Conservation (phyloP, 768 basidiomycete genomes). For the Ramaria sp. region DNA sequence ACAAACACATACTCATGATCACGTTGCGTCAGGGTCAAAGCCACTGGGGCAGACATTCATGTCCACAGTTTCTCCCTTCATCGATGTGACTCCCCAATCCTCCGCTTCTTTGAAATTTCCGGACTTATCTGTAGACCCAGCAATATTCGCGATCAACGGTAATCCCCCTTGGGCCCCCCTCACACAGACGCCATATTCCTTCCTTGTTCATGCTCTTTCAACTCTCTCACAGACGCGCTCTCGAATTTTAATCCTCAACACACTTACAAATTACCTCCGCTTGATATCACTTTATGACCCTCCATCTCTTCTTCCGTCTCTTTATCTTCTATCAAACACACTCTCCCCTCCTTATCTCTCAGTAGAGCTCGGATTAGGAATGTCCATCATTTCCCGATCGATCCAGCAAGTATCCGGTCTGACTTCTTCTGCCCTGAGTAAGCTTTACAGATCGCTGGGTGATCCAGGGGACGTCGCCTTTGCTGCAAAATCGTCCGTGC, state of each 20-base stretch:
- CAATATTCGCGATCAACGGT: slow-evolving; percentile 30
- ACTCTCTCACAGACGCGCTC: slow-evolving; percentile 59
- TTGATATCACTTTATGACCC: slow-evolving; percentile 57
- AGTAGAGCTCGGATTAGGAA: slow-evolving; percentile 60
- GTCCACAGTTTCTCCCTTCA: not conserved
- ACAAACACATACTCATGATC: not conserved
- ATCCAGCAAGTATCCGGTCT: slow-evolving; percentile 68
- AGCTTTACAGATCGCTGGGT: slow-evolving; percentile 61
- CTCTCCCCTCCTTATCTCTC: slow-evolving; percentile 65
- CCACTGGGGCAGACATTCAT: not conserved
- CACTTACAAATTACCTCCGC: slow-evolving; percentile 65
- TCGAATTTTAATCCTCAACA: slow-evolving; percentile 56
- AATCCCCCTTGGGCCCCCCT: slow-evolving; percentile 31
- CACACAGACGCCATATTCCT: slow-evolving; percentile 51
- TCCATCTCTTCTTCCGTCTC: slow-evolving; percentile 56
- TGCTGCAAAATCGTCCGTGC: slow-evolving; percentile 64
- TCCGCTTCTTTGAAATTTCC: slow-evolving; percentile 11
- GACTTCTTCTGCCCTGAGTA: slow-evolving; percentile 43
- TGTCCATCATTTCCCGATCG: slow-evolving; percentile 55
- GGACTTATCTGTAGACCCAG: slow-evolving; percentile 39
- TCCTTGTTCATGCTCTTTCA: slow-evolving; percentile 54
- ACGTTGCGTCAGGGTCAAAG: not conserved
- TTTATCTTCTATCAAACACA: slow-evolving; percentile 78
- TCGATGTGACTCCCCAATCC: not conserved
- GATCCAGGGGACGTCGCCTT: slow-evolving; percentile 88